Evolutionary conservation across 2,329 filamentous ascomycete species (phyloP).

Genomic region (Trichoderma guizhouense): DNA sequence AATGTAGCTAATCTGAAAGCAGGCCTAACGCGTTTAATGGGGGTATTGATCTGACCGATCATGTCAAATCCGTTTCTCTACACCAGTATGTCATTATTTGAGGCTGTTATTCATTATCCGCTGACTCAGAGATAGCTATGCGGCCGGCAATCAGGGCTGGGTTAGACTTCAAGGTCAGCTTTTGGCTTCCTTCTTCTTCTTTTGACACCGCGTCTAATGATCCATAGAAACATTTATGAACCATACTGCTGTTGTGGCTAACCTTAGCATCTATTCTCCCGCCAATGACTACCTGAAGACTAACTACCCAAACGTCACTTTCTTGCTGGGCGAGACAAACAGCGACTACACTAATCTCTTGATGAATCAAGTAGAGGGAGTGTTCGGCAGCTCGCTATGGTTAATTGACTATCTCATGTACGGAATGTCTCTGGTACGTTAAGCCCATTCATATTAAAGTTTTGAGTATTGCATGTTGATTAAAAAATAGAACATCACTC

Average conservation of each 20-base stretch:
- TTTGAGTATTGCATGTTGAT: background rate
- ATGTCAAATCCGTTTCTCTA: constrained; percentile 5
- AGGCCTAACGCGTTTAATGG: background rate
- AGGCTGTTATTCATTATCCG: too few species aligned
- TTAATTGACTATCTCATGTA: background rate
- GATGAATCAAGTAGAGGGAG: constrained; percentile 3
- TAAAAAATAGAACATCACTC: background rate
- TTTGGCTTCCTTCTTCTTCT: background rate
- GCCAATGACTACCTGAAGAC: background rate
- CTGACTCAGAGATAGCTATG: background rate
- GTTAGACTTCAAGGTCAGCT: background rate
- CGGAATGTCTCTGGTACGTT: background rate
- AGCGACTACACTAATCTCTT: constrained; percentile 3
- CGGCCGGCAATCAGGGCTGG: constrained; percentile 1
- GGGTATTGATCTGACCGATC: background rate
- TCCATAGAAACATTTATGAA: background rate
- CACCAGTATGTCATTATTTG: background rate
- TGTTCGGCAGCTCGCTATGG: constrained; percentile 1
- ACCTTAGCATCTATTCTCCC: constrained; percentile 10
- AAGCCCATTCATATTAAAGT: rapidly evolving
- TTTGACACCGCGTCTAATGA: background rate
- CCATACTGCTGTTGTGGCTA: constrained; percentile 3
- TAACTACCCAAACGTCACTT: constrained; percentile 1
- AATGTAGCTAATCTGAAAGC: background rate
- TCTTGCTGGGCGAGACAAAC: background rate